These are phyloP conservation scores for Colletotrichum spaethianum DNA, from an alignment of 2,329 filamentous ascomycete species.

Conservation along the genomic window DNA sequence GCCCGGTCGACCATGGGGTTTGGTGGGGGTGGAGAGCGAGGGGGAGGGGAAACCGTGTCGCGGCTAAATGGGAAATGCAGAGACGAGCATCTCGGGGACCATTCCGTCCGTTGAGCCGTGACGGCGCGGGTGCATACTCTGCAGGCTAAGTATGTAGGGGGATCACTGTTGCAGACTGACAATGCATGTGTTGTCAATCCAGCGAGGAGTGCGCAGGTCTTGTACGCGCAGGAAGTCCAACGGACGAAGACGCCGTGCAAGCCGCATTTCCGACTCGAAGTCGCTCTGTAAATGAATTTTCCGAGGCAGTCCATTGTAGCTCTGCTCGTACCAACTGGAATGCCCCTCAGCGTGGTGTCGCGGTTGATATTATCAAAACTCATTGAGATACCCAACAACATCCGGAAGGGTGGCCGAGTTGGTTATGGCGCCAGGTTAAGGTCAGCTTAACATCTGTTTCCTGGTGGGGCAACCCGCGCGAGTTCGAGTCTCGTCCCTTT, in stretches of 20 bases:
- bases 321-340: rapidly evolving
- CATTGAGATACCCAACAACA: rapidly evolving
- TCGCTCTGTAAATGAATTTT: background rate
- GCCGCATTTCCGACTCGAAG: background rate
- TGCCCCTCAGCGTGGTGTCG: rapidly evolving
- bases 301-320: background rate
- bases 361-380: background rate
- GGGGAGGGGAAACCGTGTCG: slow-evolving; percentile 18
- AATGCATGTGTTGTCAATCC: background rate
- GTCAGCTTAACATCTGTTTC: slow-evolving; percentile 27
- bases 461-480: slow-evolving; percentile 26
- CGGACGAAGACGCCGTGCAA: background rate
- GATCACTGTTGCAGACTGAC: background rate
- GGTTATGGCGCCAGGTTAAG: slow-evolving; percentile 27
- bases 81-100: background rate
- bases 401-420: slow-evolving; percentile 19
- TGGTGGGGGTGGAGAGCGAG: slow-evolving; percentile 22
- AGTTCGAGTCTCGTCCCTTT: slow-evolving; percentile 23
- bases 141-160: background rate
- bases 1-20: slow-evolving; percentile 19
- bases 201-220: background rate
- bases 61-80: slow-evolving; percentile 36
- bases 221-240: background rate
- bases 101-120: slow-evolving; percentile 9
- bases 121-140: background rate